These are phyloP conservation scores for Nicotiana otophora DNA, from an alignment of 257 asterid species.

Conservation along the genomic window DNA sequence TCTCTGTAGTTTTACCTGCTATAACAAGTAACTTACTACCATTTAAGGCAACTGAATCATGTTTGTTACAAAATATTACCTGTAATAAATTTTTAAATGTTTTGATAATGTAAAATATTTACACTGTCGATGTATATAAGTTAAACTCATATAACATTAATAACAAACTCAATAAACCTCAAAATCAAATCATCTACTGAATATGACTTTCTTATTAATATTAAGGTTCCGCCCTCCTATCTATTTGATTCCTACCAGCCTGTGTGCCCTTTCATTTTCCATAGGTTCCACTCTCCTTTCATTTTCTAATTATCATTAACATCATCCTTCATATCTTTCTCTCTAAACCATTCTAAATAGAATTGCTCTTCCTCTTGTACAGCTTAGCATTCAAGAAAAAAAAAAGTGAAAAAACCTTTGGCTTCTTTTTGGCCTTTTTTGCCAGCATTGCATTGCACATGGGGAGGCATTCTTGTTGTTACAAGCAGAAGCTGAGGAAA, in stretches of 20 bases:
- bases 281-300: not conserved
- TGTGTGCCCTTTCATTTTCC: constrained; percentile 5
- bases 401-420: not conserved
- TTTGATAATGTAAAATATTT: no score
- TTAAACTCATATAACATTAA: not conserved
- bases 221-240: not conserved
- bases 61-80: no score
- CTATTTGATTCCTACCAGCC: not conserved
- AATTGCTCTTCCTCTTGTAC: not conserved
- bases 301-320: not conserved
- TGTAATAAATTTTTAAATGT: no score
- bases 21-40: constrained; percentile 32
- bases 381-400: not conserved
- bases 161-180: not conserved
- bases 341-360: not conserved
- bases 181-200: not conserved
- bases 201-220: not conserved
- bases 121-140: no score
- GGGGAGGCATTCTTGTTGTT: constrained; percentile 93
- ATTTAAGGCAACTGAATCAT: constrained; percentile 5
- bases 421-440: constrained; percentile 15
- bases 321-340: not conserved
- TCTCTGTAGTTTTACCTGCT: constrained; percentile 42
- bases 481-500: constrained; percentile 74
- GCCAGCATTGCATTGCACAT: constrained; percentile 34